Conservation (phyloP, 208 protist genomes). For the Acanthamoeba healyi region DNA sequence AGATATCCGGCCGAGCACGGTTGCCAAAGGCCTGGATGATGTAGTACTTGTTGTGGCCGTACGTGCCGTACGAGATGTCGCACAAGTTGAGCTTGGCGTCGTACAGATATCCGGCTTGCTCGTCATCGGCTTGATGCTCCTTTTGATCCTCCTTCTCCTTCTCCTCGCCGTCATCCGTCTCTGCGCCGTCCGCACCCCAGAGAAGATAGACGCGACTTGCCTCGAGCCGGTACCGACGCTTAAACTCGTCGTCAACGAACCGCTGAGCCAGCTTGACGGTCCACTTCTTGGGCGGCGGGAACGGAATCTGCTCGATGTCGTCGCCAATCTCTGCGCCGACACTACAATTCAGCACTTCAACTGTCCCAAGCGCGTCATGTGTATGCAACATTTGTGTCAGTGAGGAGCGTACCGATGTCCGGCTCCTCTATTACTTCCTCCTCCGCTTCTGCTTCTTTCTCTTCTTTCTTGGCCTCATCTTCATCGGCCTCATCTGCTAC, state of each 20-base stretch:
- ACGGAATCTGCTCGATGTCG: constrained; percentile 11
- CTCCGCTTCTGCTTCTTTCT: neutral
- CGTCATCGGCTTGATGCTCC: neutral
- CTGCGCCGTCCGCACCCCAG: neutral
- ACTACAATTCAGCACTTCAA: too few species aligned
- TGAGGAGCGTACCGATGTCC: neutral
- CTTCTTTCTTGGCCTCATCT: neutral
- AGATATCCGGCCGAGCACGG: neutral
- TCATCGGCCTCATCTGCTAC: neutral
- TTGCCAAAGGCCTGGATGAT: constrained; percentile 24
- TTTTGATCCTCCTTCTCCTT: too few species aligned
- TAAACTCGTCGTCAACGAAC: neutral
- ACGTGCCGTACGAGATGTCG: constrained; percentile 22
- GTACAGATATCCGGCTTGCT: neutral
- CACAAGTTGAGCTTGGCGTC: constrained; percentile 22
- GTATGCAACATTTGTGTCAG: too few species aligned
- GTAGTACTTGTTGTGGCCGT: constrained; percentile 26
- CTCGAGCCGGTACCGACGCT: neutral
- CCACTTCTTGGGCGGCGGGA: constrained; percentile 24
- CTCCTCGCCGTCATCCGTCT: neutral
- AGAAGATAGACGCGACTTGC: neutral
- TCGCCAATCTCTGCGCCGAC: neutral
- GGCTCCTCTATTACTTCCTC: neutral
- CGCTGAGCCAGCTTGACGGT: neutral
- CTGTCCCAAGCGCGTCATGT: too few species aligned